Evolutionary conservation across 2,329 filamentous ascomycete species (phyloP).

Genomic region (Venturia aucupariae): DNA sequence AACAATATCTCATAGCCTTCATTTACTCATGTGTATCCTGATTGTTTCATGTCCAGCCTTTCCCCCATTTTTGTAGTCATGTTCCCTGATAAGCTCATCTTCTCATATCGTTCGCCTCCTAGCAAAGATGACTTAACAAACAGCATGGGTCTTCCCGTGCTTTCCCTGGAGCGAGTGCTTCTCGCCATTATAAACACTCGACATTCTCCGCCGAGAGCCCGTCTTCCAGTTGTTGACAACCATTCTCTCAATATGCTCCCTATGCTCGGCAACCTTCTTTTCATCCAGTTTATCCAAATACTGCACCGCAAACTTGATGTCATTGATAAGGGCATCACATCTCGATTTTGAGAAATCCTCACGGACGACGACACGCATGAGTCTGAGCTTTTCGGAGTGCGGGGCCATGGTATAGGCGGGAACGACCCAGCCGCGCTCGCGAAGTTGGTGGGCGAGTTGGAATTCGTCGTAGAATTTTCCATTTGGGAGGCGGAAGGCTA

Average conservation of each 20-base stretch:
- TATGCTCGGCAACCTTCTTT: slow-evolving; percentile 59
- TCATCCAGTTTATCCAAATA: slow-evolving; percentile 66
- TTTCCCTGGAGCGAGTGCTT: slow-evolving; percentile 83
- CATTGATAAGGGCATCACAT: slow-evolving; percentile 67
- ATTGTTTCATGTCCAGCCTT: too few relatives aligned
- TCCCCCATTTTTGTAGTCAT: too few relatives aligned
- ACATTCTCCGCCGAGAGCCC: slow-evolving; percentile 2
- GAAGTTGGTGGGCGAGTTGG: slow-evolving; percentile 66
- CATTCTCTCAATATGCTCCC: slow-evolving; percentile 42
- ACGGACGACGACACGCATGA: slow-evolving; percentile 84
- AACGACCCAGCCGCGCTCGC: slow-evolving; percentile 83
- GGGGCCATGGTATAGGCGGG: slow-evolving; percentile 87
- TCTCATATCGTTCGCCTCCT: too few relatives aligned
- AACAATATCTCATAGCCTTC: too few relatives aligned
- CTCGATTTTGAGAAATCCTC: slow-evolving; percentile 82
- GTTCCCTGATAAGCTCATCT: not conserved
- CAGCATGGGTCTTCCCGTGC: slow-evolving; percentile 78
- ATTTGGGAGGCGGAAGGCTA: slow-evolving; percentile 71
- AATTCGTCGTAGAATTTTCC: slow-evolving; percentile 47
- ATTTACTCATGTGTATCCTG: too few relatives aligned
- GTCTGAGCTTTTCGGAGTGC: slow-evolving; percentile 71
- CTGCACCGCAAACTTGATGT: slow-evolving; percentile 68
- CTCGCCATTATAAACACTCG: slow-evolving; percentile 53
- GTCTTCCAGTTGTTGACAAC: slow-evolving; percentile 10
- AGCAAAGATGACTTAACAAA: slow-evolving; percentile 50